A percentile compares a stretch with the other conserved stretches of the same genome.
phyloP scores from a whole-genome alignment of 805 yeast species.

The Metschnikowia gelsemii region DNA sequence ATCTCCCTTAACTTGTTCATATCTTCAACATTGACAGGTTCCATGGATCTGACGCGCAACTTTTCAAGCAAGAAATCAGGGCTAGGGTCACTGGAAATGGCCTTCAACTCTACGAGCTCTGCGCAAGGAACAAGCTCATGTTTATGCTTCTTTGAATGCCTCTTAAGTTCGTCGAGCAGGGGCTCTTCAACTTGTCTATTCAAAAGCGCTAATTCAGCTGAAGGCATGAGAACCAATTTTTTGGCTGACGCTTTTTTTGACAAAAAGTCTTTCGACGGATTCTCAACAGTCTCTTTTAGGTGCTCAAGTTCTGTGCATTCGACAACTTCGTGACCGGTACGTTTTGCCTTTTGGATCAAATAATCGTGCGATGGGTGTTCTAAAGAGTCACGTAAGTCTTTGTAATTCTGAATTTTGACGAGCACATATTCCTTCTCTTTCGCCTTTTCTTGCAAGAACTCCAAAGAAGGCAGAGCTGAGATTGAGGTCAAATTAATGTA shows the following conservation, averaged over 20 bases:
- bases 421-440: slow-evolving; percentile 13
- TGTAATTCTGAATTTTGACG: slow-evolving; percentile 16
- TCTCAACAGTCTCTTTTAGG: slow-evolving; percentile 7
- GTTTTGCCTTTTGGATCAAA: slow-evolving; percentile 17
- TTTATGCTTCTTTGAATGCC: slow-evolving; percentile 8
- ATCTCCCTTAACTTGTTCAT: slow-evolving; percentile 1
- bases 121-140: slow-evolving; percentile 5
- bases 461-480: slow-evolving; percentile 13
- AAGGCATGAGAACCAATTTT: slow-evolving; percentile 9
- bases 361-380: slow-evolving; percentile 15
- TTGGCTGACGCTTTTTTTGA: slow-evolving; percentile 10
- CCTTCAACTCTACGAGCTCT: slow-evolving; percentile 10
- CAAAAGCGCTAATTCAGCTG: slow-evolving; percentile 11
- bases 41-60: slow-evolving; percentile 7
- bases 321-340: slow-evolving; percentile 10
- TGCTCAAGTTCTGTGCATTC: slow-evolving; percentile 12
- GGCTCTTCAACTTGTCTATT: slow-evolving; percentile 12
- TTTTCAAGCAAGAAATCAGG: slow-evolving; percentile 17
- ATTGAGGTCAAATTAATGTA: slow-evolving; percentile 17
- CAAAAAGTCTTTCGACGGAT: slow-evolving; percentile 12
- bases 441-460: slow-evolving; percentile 20
- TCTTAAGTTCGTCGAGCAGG: slow-evolving; percentile 13
- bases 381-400: slow-evolving; percentile 20
- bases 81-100: slow-evolving; percentile 10
- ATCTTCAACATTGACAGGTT: slow-evolving; percentile 2